phyloP scores from a whole-genome alignment of 495 filamentous ascomycete genomes.

The Annulohypoxylon maeteangense region DNA sequence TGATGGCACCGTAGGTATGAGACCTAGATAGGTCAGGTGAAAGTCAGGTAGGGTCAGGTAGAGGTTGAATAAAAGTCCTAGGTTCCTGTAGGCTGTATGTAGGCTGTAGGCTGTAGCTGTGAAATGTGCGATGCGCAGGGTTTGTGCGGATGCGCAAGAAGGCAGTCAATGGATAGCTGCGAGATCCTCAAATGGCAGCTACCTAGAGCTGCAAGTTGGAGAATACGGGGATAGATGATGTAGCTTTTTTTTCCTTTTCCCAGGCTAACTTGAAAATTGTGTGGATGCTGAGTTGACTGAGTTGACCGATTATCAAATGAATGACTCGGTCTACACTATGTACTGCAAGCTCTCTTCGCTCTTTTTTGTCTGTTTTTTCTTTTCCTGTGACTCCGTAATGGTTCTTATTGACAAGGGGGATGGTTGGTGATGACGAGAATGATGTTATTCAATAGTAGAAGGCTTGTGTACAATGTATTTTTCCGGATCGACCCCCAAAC shows the following conservation, averaged over 20 bases:
- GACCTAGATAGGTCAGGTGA: background rate
- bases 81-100: conserved; percentile 3
- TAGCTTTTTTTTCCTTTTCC: conserved; percentile 14
- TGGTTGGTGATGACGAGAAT: background rate
- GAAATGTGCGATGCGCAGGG: conserved; percentile 28
- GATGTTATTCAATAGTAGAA: conserved; percentile 22
- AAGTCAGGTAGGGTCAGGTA: background rate
- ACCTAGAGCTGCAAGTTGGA: conserved; percentile 28
- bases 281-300: conserved; percentile 31
- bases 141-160: conserved; percentile 11
- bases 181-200: conserved; percentile 33
- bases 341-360: background rate
- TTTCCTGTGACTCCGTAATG: conserved; percentile 4
- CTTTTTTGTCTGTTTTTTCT: conserved; percentile 8
- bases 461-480: conserved; percentile 10
- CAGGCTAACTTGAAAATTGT: conserved; percentile 23
- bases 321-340: conserved; percentile 46
- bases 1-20: conserved; percentile 17
- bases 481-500: background rate
- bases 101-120: conserved; percentile 21
- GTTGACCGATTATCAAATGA: conserved; percentile 49
- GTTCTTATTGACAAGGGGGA: conserved; percentile 14
- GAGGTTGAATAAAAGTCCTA: background rate
- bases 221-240: background rate
- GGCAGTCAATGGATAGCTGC: conserved; percentile 37